phyloP scores from a whole-genome alignment of 768 basidiomycete genomes.

The Lentinula lateritia region DNA sequence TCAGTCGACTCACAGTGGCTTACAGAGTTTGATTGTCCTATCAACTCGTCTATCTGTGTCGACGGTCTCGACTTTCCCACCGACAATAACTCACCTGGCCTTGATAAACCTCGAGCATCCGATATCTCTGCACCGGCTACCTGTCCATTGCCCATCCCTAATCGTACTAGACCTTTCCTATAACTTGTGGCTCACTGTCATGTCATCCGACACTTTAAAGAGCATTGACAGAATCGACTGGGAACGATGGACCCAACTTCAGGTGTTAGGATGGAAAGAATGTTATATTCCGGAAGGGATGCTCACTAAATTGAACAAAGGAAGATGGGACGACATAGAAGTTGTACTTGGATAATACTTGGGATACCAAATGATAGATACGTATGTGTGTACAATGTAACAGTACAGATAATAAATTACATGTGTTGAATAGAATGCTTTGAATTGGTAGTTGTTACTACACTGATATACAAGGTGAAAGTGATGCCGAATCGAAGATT shows the following conservation, averaged over 20 bases:
- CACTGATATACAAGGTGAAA: neutral
- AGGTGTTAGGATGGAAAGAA: slow-evolving; percentile 50
- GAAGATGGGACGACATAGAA: slow-evolving; percentile 60
- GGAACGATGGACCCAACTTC: slow-evolving; percentile 48
- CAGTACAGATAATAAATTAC: neutral
- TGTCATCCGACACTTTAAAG: slow-evolving; percentile 22
- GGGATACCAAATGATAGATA: neutral
- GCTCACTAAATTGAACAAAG: slow-evolving; percentile 43
- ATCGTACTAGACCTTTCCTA: slow-evolving; percentile 63
- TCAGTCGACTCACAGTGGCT: slow-evolving; percentile 17
- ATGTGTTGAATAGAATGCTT: neutral
- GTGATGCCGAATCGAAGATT: neutral
- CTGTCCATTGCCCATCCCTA: slow-evolving; percentile 56
- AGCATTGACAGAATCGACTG: slow-evolving; percentile 51
- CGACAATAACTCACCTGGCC: slow-evolving; percentile 58
- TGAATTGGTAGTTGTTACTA: too few species aligned
- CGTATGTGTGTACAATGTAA: too few species aligned
- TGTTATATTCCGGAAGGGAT: slow-evolving; percentile 43
- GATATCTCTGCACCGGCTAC: slow-evolving; percentile 51
- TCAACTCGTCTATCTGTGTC: slow-evolving; percentile 39
- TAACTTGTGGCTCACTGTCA: slow-evolving; percentile 41
- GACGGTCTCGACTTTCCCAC: slow-evolving; percentile 48
- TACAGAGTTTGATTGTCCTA: slow-evolving; percentile 48
- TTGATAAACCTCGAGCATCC: slow-evolving; percentile 46
- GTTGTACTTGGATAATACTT: neutral